These are phyloP conservation scores for Rhipidocladum racemiflorum DNA, from an alignment of 176 grass and related monocot genomes.

Conservation along the genomic window DNA sequence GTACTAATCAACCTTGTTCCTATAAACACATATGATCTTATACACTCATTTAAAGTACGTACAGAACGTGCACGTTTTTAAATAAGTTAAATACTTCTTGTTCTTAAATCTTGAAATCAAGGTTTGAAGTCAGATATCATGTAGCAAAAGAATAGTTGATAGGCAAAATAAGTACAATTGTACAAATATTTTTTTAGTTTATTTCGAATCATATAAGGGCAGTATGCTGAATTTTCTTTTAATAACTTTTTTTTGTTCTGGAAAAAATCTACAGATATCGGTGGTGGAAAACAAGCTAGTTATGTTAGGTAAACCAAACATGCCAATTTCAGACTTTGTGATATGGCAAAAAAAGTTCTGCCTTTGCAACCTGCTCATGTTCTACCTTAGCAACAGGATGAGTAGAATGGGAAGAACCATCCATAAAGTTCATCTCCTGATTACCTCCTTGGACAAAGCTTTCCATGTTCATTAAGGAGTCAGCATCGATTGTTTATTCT, in stretches of 20 bases:
- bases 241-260: not conserved
- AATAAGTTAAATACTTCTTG: not conserved
- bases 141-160: not conserved
- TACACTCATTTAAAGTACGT: not conserved
- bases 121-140: not conserved
- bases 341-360: not conserved
- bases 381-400: not conserved
- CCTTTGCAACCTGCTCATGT: not conserved
- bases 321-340: conserved; percentile 1
- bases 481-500: conserved; percentile 19
- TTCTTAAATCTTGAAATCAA: not conserved
- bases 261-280: not conserved
- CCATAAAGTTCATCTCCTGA: conserved; percentile 42
- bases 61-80: not conserved
- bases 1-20: not conserved
- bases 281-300: not conserved
- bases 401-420: not conserved
- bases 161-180: not conserved
- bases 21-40: not conserved
- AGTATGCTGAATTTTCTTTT: not conserved
- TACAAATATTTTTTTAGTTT: not conserved
- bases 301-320: not conserved
- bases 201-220: not conserved
- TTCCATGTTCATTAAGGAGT: conserved; percentile 6
- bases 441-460: conserved; percentile 14